These are phyloP conservation scores for Mesembryanthemum crystallinum DNA, from an alignment of 148 eudicot species.

Conservation along the genomic window DNA sequence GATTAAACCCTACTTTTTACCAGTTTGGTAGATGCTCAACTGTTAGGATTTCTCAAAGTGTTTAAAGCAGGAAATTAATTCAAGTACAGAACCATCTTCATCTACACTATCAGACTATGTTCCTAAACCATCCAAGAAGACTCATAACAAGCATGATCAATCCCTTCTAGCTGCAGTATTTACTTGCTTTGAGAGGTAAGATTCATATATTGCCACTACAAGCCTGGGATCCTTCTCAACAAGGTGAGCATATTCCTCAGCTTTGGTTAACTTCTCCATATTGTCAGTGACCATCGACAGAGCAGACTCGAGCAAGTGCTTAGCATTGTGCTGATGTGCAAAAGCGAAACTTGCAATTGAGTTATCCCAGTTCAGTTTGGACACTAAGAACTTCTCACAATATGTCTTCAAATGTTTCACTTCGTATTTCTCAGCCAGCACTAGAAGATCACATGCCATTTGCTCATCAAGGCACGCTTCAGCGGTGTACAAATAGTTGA, in stretches of 20 bases:
- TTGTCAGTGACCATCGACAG: conserved; percentile 62
- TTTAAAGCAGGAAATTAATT: background rate
- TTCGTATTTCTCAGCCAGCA: conserved; percentile 79
- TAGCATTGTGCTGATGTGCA: conserved; percentile 79
- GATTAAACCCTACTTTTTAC: background rate
- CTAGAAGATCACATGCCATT: conserved; percentile 70
- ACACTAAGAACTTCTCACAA: conserved; percentile 75
- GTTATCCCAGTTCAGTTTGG: conserved; percentile 71
- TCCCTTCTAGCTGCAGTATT: conserved; percentile 61
- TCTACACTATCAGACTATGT: background rate
- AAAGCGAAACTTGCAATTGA: conserved; percentile 56
- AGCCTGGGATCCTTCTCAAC: conserved; percentile 81
- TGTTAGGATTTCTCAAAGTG: background rate
- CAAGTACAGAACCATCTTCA: background rate
- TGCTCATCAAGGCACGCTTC: conserved; percentile 79
- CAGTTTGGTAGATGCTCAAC: background rate
- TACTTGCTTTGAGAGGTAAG: conserved; percentile 66
- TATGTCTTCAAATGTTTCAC: conserved; percentile 73
- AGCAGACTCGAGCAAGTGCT: conserved; percentile 58
- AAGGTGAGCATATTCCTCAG: conserved; percentile 67
- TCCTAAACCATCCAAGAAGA: background rate
- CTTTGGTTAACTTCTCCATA: conserved; percentile 64
- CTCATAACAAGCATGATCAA: conserved; percentile 14
- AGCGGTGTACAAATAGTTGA: conserved; percentile 78
- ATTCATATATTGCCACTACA: conserved; percentile 74